Percentiles rank a stretch among this genome's conserved stretches.
phyloP scores from a whole-genome alignment of 2,329 filamentous ascomycete genomes.

The Aspergillus quadricinctus region DNA sequence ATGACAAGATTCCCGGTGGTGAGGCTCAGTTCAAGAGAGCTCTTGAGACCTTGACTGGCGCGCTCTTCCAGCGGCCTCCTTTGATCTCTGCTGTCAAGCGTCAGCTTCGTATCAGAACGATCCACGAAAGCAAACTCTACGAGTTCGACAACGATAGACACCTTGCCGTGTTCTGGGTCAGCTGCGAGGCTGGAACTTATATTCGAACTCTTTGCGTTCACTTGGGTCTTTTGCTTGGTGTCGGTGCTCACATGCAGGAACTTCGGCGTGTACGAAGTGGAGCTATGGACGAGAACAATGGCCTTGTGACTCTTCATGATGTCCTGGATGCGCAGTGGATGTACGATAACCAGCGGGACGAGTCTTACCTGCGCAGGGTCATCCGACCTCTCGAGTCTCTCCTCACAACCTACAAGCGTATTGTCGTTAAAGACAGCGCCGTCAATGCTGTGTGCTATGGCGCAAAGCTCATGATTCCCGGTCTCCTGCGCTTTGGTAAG shows the following conservation, averaged over 20 bases:
- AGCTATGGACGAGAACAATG: slow-evolving; percentile 87
- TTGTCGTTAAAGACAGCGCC: slow-evolving; percentile 94
- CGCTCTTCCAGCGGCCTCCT: slow-evolving; percentile 93
- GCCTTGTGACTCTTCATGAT: slow-evolving; percentile 89
- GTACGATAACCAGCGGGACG: slow-evolving; percentile 92
- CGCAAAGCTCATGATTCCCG: slow-evolving; percentile 97
- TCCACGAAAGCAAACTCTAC: slow-evolving; percentile 91
- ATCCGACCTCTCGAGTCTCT: slow-evolving; percentile 91
- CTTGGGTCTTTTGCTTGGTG: slow-evolving; percentile 70
- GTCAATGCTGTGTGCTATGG: slow-evolving; percentile 98
- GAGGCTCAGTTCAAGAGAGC: slow-evolving; percentile 89
- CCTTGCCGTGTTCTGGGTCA: slow-evolving; percentile 98
- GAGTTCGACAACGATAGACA: slow-evolving; percentile 99
- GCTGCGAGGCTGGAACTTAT: slow-evolving; percentile 97
- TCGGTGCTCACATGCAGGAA: slow-evolving; percentile 98
- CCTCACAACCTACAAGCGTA: slow-evolving; percentile 87
- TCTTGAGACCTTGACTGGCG: slow-evolving; percentile 92
- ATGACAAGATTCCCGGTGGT: slow-evolving; percentile 91
- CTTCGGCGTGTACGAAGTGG: slow-evolving; percentile 88
- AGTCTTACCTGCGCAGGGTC: slow-evolving; percentile 84
- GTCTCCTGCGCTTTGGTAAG: slow-evolving; percentile 83
- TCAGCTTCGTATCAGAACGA: slow-evolving; percentile 95
- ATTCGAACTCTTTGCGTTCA: slow-evolving; percentile 98
- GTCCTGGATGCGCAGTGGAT: slow-evolving; percentile 95
- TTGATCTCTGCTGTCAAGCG: slow-evolving; percentile 98